phyloP scores from a whole-genome alignment of 2,329 filamentous ascomycete species.

The Xylariaceae sp. region DNA sequence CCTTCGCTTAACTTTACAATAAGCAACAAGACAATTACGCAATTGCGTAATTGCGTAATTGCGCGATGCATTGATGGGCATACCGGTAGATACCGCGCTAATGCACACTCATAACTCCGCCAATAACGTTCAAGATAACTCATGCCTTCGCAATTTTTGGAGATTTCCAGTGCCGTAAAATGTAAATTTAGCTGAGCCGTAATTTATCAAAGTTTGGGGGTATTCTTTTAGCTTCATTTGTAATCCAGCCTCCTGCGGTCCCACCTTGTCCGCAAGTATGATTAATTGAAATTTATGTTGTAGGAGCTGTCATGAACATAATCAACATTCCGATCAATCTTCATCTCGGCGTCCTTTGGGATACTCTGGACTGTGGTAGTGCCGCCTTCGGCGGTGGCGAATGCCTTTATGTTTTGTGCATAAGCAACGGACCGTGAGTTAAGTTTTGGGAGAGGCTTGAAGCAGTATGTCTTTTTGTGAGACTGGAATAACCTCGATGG shows the following conservation, averaged over 20 bases:
- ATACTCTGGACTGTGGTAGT: conserved; percentile 41
- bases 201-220: no score
- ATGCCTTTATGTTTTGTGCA: conserved; percentile 42
- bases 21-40: no score
- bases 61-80: no score
- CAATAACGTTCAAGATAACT: no score
- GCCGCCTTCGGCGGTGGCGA: conserved; percentile 43
- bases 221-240: conserved; percentile 36
- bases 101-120: no score
- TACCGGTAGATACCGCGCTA: no score
- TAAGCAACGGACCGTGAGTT: not conserved
- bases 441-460: not conserved
- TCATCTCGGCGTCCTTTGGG: conserved; percentile 52
- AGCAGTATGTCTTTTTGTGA: not conserved
- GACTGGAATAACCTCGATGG: not conserved
- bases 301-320: conserved; percentile 61
- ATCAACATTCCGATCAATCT: conserved; percentile 57
- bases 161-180: no score
- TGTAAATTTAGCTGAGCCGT: no score
- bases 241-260: conserved; percentile 46
- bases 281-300: conserved; percentile 54
- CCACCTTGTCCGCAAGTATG: conserved; percentile 59
- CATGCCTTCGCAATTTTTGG: no score
- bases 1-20: no score
- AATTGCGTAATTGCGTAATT: no score